Percentiles rank a stretch among this genome's conserved stretches.
Evolutionary conservation across 495 filamentous ascomycete species (phyloP).

Genomic region (Thozetella sp.): DNA sequence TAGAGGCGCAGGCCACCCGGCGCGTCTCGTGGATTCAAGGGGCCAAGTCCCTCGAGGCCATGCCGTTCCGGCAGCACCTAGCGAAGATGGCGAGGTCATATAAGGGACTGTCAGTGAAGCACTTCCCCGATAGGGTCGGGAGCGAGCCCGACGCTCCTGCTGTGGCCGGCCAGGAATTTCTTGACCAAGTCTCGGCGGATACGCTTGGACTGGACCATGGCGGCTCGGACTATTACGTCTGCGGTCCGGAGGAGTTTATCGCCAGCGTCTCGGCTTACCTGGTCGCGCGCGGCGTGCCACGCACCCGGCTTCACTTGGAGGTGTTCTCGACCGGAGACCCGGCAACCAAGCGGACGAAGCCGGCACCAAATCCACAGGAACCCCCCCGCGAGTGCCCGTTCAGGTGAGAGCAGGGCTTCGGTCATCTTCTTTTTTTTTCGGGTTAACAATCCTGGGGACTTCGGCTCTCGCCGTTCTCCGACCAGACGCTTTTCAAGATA

Average conservation of each 20-base stretch:
- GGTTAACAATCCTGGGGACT: too few species aligned
- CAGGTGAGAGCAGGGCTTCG: too few species aligned
- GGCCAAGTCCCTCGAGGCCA: constrained; percentile 38
- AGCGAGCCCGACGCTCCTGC: constrained; percentile 50
- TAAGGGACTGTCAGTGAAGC: constrained; percentile 30
- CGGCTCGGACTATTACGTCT: constrained; percentile 66
- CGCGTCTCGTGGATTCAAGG: constrained; percentile 66
- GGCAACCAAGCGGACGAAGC: constrained; percentile 13
- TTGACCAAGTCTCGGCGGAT: constrained; percentile 51
- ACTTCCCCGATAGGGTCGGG: constrained; percentile 41
- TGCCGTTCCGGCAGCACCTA: constrained; percentile 57
- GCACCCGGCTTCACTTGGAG: constrained; percentile 64
- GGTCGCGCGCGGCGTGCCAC: constrained; percentile 47
- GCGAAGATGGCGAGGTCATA: constrained; percentile 33
- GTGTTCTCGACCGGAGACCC: constrained; percentile 65
- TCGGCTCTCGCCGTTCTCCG: too few species aligned
- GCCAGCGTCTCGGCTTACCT: constrained; percentile 51
- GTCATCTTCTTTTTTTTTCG: too few species aligned
- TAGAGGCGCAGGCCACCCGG: constrained; percentile 39
- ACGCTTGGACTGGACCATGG: constrained; percentile 54
- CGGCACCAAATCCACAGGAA: neutral
- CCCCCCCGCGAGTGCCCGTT: too few species aligned
- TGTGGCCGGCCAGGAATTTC: constrained; percentile 57
- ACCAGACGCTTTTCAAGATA: too few species aligned
- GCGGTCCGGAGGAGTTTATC: constrained; percentile 73